These are phyloP conservation scores for Trichoderma koningiopsis DNA, from an alignment of 2,329 filamentous ascomycete genomes.

Conservation along the genomic window DNA sequence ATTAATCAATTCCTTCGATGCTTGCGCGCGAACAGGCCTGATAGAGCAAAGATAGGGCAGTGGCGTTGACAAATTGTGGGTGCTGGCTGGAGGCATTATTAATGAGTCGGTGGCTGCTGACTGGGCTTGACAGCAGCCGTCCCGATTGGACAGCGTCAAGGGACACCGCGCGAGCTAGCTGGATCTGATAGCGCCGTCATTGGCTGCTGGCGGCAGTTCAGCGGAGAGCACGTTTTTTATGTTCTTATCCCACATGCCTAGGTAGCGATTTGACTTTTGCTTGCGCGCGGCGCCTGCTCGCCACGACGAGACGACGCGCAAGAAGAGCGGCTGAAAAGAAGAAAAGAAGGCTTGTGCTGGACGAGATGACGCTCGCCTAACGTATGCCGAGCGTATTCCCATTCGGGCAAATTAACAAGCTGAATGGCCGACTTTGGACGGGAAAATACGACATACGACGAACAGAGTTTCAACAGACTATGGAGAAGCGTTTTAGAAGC, in stretches of 20 bases:
- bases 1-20: background rate
- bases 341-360: background rate
- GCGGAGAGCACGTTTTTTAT: background rate
- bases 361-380: background rate
- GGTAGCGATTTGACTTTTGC: background rate
- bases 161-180: background rate
- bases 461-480: background rate
- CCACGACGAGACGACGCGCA: background rate
- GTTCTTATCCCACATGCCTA: background rate
- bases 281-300: background rate
- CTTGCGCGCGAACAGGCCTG: background rate
- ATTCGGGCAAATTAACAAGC: background rate
- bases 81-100: conserved; percentile 4
- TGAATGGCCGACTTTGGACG: background rate
- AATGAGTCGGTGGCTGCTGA: conserved; percentile 20
- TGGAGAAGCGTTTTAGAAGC: background rate
- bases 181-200: conserved; percentile 1
- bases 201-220: background rate
- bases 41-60: background rate
- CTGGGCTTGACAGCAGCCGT: background rate
- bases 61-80: conserved; percentile 5
- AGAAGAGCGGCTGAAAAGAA: background rate
- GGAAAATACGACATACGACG: background rate
- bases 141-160: conserved; percentile 4
- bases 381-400: background rate